These are phyloP conservation scores for Stagonosporopsis tanaceti DNA, from an alignment of 2,329 filamentous ascomycete genomes.

Conservation along the genomic window DNA sequence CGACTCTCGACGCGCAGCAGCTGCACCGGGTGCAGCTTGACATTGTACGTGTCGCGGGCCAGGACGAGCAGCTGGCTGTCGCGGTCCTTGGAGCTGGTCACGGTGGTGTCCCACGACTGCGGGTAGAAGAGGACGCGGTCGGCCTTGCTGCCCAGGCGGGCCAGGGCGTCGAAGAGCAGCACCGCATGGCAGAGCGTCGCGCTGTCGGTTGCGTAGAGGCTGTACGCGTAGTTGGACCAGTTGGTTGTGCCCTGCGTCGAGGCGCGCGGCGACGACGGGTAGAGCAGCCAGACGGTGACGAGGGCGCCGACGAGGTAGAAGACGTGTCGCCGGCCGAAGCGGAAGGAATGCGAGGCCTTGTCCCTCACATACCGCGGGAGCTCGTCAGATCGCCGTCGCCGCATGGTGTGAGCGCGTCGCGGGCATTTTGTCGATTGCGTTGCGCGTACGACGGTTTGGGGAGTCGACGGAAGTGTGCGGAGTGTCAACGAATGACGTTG, in stretches of 20 bases:
- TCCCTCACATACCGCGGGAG: conserved; percentile 42
- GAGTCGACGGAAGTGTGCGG: background rate
- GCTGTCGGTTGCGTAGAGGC: conserved; percentile 54
- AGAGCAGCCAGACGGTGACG: conserved; percentile 34
- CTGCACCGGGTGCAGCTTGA: conserved; percentile 58
- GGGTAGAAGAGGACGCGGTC: conserved; percentile 58
- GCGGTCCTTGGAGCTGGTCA: conserved; percentile 40
- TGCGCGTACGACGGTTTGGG: background rate
- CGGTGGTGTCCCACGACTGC: conserved; percentile 47
- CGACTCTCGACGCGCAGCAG: conserved; percentile 49
- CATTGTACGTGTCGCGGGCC: conserved; percentile 60
- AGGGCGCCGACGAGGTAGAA: conserved; percentile 38
- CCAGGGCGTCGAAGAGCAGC: conserved; percentile 56
- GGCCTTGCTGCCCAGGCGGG: conserved; percentile 53
- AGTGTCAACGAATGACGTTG: conserved; percentile 12
- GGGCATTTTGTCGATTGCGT: conserved; percentile 2
- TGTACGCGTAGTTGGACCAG: conserved; percentile 54
- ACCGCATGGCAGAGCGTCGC: conserved; percentile 55
- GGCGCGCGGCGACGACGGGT: conserved; percentile 32
- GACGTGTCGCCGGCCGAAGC: conserved; percentile 40
- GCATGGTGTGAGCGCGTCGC: conserved; percentile 35
- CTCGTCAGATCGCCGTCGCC: conserved; percentile 45
- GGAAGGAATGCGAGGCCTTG: conserved; percentile 25
- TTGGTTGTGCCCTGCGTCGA: conserved; percentile 27
- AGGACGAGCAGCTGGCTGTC: conserved; percentile 58